Evolutionary conservation across 163 green algal genomes (phyloP), one percentile per base, ranked within the genome.

Genomic region (Chlorella variabilis): DNA sequence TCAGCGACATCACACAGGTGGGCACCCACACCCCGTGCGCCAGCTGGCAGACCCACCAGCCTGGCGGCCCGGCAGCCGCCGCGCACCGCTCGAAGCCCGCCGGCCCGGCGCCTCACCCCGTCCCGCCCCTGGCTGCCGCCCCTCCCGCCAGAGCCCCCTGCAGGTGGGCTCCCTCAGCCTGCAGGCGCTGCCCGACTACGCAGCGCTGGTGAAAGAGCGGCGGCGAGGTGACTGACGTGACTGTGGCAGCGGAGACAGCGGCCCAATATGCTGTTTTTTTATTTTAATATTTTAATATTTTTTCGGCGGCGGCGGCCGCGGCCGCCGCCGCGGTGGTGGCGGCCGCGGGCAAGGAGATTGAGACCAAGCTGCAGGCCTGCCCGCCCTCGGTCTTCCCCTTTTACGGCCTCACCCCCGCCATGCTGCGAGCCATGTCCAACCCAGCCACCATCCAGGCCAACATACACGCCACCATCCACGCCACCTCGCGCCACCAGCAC

Each of bases 311-410:
- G 27, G 89, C 83, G 58, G 83, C 83, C 56, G 88, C 69, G 56
- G 88, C 83, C 1, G 81, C 77, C 4, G 83, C 80, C 3, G 86
- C 85, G 4, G 88, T 86, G 29, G 61, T 85, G 54, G 77, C 81
- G n/a, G 86, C 73, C 18, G 88, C 87, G 42, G 88, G 68, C 41
- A 70, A 69, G 45, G 81, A 85, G 58, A 77, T 89, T 20, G 80
- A 87, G 59, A 77, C 65, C 21, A 73, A 68, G 61, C 54, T 89
- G 36, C 78, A 85, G 59, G 58, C 66, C 15, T 56, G 51, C 25
- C 84, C 84, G 41, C 84, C 84, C n/a, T 41, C 25, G 25, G 74
- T 73, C 9, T 89, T 86, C 61, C 85, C 85, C 29, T 89, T 89
- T 39, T 89, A 76, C 75, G 84, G 84, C 15, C 71, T 85, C n/a